These are phyloP conservation scores for Cladosporium cucumerinum DNA, from an alignment of 2,329 filamentous ascomycete species.

Conservation along the genomic window DNA sequence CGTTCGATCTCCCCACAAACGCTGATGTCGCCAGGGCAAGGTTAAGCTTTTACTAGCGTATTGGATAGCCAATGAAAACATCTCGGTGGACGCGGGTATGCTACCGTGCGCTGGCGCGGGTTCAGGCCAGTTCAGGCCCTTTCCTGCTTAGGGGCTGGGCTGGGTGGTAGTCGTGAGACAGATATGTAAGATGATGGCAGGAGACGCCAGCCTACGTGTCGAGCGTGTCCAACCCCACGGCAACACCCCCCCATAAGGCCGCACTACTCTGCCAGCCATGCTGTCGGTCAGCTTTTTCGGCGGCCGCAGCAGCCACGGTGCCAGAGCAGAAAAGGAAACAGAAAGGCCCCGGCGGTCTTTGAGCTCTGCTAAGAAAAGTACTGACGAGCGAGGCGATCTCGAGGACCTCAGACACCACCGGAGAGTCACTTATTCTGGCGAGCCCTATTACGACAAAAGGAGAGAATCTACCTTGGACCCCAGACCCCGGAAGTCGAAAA, in stretches of 20 bases:
- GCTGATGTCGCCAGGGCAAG: constrained; percentile 2
- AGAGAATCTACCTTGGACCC: neutral
- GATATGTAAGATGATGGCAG: constrained; percentile 3
- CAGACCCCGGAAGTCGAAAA: neutral
- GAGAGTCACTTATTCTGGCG: constrained; percentile 38
- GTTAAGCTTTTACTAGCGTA: neutral
- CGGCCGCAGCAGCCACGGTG: constrained; percentile 22
- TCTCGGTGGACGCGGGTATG: neutral
- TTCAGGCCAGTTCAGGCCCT: constrained; percentile 1
- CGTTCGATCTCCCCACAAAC: constrained; percentile 2
- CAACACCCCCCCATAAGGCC: constrained; percentile 4
- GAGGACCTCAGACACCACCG: constrained; percentile 39
- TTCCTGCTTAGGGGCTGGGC: neutral
- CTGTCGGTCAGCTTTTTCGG: constrained; percentile 21
- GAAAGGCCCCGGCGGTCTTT: constrained; percentile 19
- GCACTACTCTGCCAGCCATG: constrained; percentile 16
- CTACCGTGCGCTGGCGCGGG: constrained; percentile 8
- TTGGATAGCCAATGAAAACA: neutral
- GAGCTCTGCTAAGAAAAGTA: constrained; percentile 19
- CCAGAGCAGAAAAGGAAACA: constrained; percentile 14
- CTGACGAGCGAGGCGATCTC: constrained; percentile 34
- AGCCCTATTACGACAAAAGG: constrained; percentile 22
- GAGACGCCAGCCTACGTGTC: constrained; percentile 12
- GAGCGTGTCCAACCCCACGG: constrained; percentile 10
- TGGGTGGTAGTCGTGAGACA: constrained; percentile 1